Conservation (phyloP, 176 grass and related monocot species). For the sorghum (Sorghum bicolor) region DNA sequence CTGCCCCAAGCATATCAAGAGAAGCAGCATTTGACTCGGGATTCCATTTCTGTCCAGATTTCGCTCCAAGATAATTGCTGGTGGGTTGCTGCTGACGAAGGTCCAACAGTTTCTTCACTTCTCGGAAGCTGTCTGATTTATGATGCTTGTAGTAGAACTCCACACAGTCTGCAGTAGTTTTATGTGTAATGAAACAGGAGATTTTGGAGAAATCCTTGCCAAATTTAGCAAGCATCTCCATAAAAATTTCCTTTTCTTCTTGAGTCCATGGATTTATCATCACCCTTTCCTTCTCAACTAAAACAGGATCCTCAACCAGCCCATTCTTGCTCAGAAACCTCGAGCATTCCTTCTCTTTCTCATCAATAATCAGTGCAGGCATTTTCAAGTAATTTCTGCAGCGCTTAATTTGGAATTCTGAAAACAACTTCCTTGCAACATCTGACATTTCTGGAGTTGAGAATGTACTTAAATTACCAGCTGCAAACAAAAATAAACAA, state of each 20-base stretch:
- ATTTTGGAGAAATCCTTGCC: conserved; percentile 96
- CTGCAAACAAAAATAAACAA: conserved; percentile 32
- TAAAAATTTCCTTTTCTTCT: conserved; percentile 79
- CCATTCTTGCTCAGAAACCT: conserved; percentile 68
- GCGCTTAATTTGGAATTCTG: conserved; percentile 65
- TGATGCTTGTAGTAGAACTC: conserved; percentile 99
- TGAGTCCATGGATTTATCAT: conserved; percentile 85
- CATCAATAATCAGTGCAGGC: conserved; percentile 73
- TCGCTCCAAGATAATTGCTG: conserved; percentile 65
- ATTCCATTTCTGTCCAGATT: conserved; percentile 72
- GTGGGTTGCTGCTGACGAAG: conserved; percentile 56
- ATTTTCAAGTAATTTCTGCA: conserved; percentile 85
- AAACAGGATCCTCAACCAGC: conserved; percentile 71
- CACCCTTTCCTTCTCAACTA: conserved; percentile 62
- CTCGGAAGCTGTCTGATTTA: conserved; percentile 91
- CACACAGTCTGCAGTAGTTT: conserved; percentile 92
- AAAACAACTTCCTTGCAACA: conserved; percentile 61
- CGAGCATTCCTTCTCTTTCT: conserved; percentile 50
- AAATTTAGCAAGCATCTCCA: conserved; percentile 87
- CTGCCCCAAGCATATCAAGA: conserved; percentile 66
- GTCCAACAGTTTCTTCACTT: conserved; percentile 81
- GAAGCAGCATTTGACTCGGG: conserved; percentile 55
- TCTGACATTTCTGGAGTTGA: conserved; percentile 61
- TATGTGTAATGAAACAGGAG: conserved; percentile 71
- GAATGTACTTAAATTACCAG: conserved; percentile 56